A percentile compares a stretch with the other conserved stretches of the same genome.
Evolutionary conservation across 148 eudicot genomes (phyloP).

Genomic region (Hydrangea macrophylla): DNA sequence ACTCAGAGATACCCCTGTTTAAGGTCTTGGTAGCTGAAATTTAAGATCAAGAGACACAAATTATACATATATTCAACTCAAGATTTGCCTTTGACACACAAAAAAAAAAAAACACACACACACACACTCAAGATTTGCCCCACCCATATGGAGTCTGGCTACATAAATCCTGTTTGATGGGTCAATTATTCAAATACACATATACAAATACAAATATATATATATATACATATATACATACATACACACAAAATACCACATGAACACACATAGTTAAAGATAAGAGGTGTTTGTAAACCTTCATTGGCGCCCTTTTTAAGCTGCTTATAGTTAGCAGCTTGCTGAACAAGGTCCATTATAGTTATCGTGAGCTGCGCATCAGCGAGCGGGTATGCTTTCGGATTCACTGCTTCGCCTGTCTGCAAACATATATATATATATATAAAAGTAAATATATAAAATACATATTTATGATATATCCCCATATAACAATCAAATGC

Average conservation of each 20-base stretch:
- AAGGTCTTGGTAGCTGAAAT: slow-evolving; percentile 72
- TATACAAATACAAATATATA: neutral
- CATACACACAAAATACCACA: neutral
- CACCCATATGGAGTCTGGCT: too few species aligned
- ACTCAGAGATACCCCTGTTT: slow-evolving; percentile 83
- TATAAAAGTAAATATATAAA: neutral
- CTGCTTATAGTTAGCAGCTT: slow-evolving; percentile 65
- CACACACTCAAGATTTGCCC: too few species aligned
- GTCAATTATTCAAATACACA: too few species aligned
- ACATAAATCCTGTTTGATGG: too few species aligned
- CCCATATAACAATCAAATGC: too few species aligned
- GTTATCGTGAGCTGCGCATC: slow-evolving; percentile 61
- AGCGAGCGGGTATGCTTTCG: slow-evolving; percentile 68
- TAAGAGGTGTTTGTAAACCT: slow-evolving; percentile 6
- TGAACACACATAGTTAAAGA: too few species aligned
- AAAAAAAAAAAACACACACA: too few species aligned
- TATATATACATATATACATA: neutral
- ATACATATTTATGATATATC: neutral
- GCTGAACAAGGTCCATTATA: slow-evolving; percentile 62
- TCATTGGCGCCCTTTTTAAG: slow-evolving; percentile 65
- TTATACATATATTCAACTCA: too few species aligned
- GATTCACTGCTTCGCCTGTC: slow-evolving; percentile 60
- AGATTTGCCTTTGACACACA: too few species aligned
- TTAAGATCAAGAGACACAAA: neutral
- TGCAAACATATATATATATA: slow-evolving; percentile 11